phyloP scores from a whole-genome alignment of 768 basidiomycete species.

The Dentipellis fragilis region DNA sequence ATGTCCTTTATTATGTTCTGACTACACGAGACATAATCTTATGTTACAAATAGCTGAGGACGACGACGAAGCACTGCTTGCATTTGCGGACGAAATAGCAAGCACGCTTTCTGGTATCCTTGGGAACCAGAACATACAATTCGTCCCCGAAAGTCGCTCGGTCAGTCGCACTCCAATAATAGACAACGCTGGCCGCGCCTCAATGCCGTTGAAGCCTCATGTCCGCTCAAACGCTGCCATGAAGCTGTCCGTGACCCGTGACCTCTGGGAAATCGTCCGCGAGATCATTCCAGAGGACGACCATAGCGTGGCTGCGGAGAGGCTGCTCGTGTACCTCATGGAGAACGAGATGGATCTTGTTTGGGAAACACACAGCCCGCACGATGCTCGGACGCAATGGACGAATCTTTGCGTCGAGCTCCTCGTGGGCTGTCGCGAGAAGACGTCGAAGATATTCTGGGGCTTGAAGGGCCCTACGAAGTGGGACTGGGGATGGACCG shows the following conservation, averaged over 20 bases:
- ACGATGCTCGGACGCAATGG: conserved; percentile 47
- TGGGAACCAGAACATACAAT: conserved; percentile 6
- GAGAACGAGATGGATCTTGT: conserved; percentile 36
- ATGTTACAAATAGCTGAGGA: conserved; percentile 26
- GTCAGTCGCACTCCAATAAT: background rate
- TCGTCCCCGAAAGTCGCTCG: conserved; percentile 3
- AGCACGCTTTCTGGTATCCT: conserved; percentile 9
- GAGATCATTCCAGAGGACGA: conserved; percentile 30
- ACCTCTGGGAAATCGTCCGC: conserved; percentile 46
- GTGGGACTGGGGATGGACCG: conserved; percentile 24
- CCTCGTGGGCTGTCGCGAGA: conserved; percentile 34
- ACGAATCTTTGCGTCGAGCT: conserved; percentile 48
- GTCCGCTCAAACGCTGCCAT: conserved; percentile 33
- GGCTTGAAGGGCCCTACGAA: conserved; percentile 14
- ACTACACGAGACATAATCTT: background rate
- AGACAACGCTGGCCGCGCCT: background rate
- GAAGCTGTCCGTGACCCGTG: conserved; percentile 46
- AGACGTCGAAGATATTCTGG: conserved; percentile 32
- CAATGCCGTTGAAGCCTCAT: conserved; percentile 11
- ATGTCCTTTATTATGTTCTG: conserved; percentile 1
- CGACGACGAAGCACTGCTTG: conserved; percentile 23
- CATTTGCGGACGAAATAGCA: conserved; percentile 12
- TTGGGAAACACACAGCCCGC: conserved; percentile 30
- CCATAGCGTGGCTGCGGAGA: conserved; percentile 33
- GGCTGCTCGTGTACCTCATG: conserved; percentile 39